phyloP scores from a whole-genome alignment of 1,284 basidiomycete genomes.

The Malassezia slooffiae region DNA sequence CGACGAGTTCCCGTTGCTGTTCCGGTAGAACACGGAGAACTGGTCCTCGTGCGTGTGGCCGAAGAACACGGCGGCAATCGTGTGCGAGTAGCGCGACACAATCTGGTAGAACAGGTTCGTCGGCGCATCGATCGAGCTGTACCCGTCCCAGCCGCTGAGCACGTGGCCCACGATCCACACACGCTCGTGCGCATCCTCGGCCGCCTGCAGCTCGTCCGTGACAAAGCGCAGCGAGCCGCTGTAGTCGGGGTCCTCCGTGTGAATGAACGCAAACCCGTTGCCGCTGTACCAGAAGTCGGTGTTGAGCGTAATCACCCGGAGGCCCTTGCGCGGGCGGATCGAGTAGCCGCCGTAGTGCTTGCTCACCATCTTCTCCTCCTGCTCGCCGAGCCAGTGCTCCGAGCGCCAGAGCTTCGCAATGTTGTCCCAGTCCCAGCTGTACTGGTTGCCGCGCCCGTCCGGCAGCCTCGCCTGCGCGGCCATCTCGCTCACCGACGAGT shows the following conservation, averaged over 20 bases:
- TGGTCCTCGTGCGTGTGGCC: constrained; percentile 74
- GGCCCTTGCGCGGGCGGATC: constrained; percentile 58
- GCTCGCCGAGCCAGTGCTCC: constrained; percentile 60
- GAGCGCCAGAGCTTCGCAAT: constrained; percentile 13
- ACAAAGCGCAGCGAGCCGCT: constrained; percentile 66
- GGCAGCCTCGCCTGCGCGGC: constrained; percentile 26
- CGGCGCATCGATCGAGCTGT: constrained; percentile 54
- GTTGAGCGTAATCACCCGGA: constrained; percentile 65
- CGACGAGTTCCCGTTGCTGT: constrained; percentile 51
- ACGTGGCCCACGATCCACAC: constrained; percentile 74
- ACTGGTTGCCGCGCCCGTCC: constrained; percentile 26
- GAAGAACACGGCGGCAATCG: constrained; percentile 68
- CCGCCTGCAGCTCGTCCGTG: constrained; percentile 61
- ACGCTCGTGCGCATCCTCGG: constrained; percentile 26
- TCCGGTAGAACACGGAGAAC: constrained; percentile 67
- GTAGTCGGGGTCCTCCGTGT: constrained; percentile 59
- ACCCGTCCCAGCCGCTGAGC: constrained; percentile 57
- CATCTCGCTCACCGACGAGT: constrained; percentile 29
- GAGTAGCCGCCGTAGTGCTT: constrained; percentile 66
- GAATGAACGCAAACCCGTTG: constrained; percentile 65
- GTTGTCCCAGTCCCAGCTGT: constrained; percentile 41
- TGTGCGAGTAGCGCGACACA: constrained; percentile 63
- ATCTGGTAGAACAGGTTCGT: constrained; percentile 49
- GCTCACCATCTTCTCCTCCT: constrained; percentile 55
- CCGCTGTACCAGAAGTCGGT: constrained; percentile 52